These are phyloP conservation scores for Heritiera fomes DNA, from an alignment of 345 rosid genomes.

Conservation along the genomic window DNA sequence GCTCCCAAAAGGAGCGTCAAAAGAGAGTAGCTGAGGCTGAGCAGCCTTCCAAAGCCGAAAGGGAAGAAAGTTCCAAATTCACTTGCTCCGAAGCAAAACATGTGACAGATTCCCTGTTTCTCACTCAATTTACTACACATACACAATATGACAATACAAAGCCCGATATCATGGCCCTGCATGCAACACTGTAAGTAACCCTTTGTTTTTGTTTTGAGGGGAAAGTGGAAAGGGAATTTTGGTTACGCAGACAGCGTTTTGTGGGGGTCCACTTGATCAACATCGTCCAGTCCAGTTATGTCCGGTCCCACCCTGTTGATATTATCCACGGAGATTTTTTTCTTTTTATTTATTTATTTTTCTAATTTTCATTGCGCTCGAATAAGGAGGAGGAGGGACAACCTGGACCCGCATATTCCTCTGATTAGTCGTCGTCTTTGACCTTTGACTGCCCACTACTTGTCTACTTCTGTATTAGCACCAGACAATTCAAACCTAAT, in stretches of 20 bases:
- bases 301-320: conserved; percentile 22
- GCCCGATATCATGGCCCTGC: not conserved
- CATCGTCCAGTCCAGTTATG: conserved; percentile 19
- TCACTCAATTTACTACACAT: not conserved
- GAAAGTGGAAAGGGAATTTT: not conserved
- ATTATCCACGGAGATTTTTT: conserved; percentile 26
- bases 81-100: conserved; percentile 17
- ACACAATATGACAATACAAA: no score
- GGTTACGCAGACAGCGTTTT: not conserved
- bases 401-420: conserved; percentile 56
- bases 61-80: not conserved
- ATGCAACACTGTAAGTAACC: not conserved
- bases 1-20: not conserved
- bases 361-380: not conserved
- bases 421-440: not conserved
- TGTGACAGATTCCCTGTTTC: conserved; percentile 24
- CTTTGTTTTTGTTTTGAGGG: not conserved
- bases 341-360: not conserved
- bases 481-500: conserved; percentile 31
- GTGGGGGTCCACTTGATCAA: conserved; percentile 25
- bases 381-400: conserved; percentile 46
- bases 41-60: not conserved
- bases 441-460: conserved; percentile 46
- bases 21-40: not conserved
- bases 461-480: not conserved